These are phyloP conservation scores for Geosiphon pyriformis DNA, from an alignment of 192 early-diverging fungal genomes.

Conservation along the genomic window DNA sequence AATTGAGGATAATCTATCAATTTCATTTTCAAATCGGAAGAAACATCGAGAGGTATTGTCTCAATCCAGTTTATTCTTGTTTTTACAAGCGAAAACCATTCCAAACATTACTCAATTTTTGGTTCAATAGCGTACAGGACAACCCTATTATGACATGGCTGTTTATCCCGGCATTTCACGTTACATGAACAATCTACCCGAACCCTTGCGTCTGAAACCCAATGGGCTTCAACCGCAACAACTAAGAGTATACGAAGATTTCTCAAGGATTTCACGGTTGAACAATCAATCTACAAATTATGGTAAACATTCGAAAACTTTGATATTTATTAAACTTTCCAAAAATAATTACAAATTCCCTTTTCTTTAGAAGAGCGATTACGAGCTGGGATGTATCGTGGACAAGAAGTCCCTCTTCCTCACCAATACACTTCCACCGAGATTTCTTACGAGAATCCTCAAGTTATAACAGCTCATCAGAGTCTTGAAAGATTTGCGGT, in stretches of 20 bases:
- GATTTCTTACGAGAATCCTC: conserved; percentile 15
- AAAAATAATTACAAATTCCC: no score
- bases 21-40: conserved; percentile 66
- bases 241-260: conserved; percentile 84
- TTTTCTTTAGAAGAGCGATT: conserved; percentile 23
- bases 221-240: conserved; percentile 74
- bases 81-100: no score
- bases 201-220: conserved; percentile 77
- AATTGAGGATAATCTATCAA: conserved; percentile 77
- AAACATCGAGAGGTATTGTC: conserved; percentile 81
- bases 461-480: conserved; percentile 42
- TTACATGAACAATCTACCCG: conserved; percentile 84
- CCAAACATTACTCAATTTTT: no score
- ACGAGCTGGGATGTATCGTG: conserved; percentile 1
- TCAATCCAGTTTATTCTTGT: neutral
- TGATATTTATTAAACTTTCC: no score
- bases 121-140: conserved; percentile 64
- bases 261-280: conserved; percentile 62
- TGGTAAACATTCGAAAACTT: conserved; percentile 26
- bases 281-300: conserved; percentile 39
- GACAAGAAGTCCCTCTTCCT: conserved; percentile 10
- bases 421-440: conserved; percentile 12
- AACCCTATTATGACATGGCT: conserved; percentile 87
- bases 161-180: conserved; percentile 66
- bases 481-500: conserved; percentile 53